These are phyloP conservation scores for Carex scoparia DNA, from an alignment of 176 grass and related monocot species.

Conservation along the genomic window DNA sequence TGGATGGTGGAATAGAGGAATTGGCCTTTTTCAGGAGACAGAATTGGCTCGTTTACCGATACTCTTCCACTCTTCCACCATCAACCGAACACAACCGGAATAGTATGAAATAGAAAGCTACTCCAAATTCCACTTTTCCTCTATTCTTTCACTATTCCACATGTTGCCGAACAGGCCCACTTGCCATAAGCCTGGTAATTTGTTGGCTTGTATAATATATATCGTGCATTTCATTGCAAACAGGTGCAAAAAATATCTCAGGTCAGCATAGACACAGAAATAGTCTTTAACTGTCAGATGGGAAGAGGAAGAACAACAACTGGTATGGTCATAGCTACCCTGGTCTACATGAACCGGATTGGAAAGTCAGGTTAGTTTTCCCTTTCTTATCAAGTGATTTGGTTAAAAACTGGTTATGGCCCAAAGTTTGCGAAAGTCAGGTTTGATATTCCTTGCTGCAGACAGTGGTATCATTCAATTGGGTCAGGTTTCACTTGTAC, in stretches of 20 bases:
- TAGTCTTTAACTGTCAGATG: slow-evolving; percentile 99
- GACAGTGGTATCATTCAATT: neutral
- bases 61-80: too few relatives aligned
- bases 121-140: too few relatives aligned
- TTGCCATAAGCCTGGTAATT: slow-evolving; percentile 2
- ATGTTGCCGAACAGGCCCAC: too few relatives aligned
- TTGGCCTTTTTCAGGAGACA: too few relatives aligned
- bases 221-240: slow-evolving; percentile 30
- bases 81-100: too few relatives aligned
- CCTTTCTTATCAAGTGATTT: neutral
- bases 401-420: neutral
- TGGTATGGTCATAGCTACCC: slow-evolving; percentile 97
- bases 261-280: slow-evolving; percentile 84
- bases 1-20: too few relatives aligned
- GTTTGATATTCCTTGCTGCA: neutral
- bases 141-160: too few relatives aligned
- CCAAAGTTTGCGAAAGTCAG: neutral
- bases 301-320: slow-evolving; percentile 94
- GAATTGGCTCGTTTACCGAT: too few relatives aligned
- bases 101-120: too few relatives aligned
- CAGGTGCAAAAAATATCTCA: slow-evolving; percentile 83
- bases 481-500: neutral
- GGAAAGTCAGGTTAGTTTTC: slow-evolving; percentile 66
- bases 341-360: slow-evolving; percentile 94
- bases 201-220: neutral